Evolutionary conservation across 441 rosid genomes (phyloP).

Genomic region (Populus tomentosa): DNA sequence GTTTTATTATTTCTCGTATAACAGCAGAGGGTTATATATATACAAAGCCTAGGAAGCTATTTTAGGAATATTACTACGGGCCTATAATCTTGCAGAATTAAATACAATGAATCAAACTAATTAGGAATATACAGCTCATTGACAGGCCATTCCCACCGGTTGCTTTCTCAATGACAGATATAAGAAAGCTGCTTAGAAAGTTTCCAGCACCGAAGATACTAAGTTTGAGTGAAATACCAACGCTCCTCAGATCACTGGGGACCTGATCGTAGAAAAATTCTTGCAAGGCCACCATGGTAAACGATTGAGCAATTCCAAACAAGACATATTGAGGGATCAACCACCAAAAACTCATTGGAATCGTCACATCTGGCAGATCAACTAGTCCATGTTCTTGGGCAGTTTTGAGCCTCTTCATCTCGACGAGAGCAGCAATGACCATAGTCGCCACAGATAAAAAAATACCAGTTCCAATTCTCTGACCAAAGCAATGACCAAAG

Average conservation of each 20-base stretch:
- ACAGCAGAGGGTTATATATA: no score
- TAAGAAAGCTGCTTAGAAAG: constrained; percentile 37
- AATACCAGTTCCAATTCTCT: constrained; percentile 42
- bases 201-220: constrained; percentile 38
- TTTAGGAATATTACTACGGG: no score
- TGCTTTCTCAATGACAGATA: constrained; percentile 26
- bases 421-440: constrained; percentile 40
- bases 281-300: constrained; percentile 43
- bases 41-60: no score
- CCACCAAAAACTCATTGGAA: constrained; percentile 46
- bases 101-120: no score
- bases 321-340: constrained; percentile 41
- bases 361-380: constrained; percentile 23
- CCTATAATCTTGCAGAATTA: no score
- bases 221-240: constrained; percentile 39
- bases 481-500: not conserved
- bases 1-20: no score
- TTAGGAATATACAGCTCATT: no score
- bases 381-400: constrained; percentile 33
- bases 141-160: constrained; percentile 23
- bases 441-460: constrained; percentile 27
- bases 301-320: constrained; percentile 32
- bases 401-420: constrained; percentile 41
- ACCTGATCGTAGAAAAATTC: constrained; percentile 48
- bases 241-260: constrained; percentile 35